These are phyloP conservation scores for Albizia julibrissin DNA, from an alignment of 306 rosid genomes.

Conservation along the genomic window DNA sequence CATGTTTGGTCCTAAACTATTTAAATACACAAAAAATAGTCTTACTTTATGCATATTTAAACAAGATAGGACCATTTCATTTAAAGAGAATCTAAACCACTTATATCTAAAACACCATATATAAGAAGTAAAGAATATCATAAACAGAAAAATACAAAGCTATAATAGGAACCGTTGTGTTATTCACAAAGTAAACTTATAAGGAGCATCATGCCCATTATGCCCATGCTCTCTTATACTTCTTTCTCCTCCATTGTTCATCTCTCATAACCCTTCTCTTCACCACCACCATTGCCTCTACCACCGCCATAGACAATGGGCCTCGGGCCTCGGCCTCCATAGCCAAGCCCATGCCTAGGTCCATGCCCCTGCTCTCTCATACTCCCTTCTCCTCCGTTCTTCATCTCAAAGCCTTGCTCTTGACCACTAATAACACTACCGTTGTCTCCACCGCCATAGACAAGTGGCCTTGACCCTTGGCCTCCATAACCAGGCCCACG, in stretches of 20 bases:
- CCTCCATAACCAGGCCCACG: constrained; percentile 23
- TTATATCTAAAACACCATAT: constrained; percentile 6
- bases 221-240: constrained; percentile 39
- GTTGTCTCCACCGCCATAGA: not conserved
- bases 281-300: not conserved
- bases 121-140: not conserved
- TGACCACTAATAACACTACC: not conserved
- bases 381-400: constrained; percentile 39
- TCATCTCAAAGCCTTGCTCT: constrained; percentile 44
- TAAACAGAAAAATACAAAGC: constrained; percentile 17
- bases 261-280: constrained; percentile 42
- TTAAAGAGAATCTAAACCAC: not conserved
- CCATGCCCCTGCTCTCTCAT: constrained; percentile 8
- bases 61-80: not conserved
- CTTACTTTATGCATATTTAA: not conserved
- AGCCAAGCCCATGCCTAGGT: not conserved
- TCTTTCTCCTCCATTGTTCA: constrained; percentile 41
- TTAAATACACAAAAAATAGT: not conserved
- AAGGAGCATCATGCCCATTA: constrained; percentile 23
- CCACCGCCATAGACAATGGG: not conserved
- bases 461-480: not conserved
- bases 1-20: not conserved
- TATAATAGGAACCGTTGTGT: not conserved
- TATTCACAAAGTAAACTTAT: not conserved
- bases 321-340: constrained; percentile 29